Percentiles rank a stretch among this genome's conserved stretches.
Conservation (phyloP, 345 rosid genomes). For the Streptanthus diversifolius region DNA sequence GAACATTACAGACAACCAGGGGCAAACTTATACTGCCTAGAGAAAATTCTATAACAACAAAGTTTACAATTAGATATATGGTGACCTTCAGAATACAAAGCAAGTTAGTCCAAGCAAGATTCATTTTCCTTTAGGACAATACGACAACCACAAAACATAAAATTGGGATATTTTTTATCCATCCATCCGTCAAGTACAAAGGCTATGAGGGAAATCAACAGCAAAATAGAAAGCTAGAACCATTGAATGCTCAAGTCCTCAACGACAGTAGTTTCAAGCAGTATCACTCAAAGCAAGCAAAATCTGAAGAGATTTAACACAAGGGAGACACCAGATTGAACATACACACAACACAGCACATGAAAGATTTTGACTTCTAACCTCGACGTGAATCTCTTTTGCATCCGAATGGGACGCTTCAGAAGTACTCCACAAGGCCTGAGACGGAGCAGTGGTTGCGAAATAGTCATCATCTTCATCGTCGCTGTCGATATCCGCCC, state of each 20-base stretch:
- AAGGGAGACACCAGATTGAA: neutral
- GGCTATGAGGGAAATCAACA: neutral
- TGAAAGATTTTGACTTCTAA: neutral
- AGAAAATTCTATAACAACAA: neutral
- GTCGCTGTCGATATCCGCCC: conserved; percentile 62
- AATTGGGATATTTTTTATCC: neutral
- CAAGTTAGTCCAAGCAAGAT: neutral
- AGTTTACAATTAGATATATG: neutral
- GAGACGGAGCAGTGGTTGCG: conserved; percentile 51
- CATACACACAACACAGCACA: neutral
- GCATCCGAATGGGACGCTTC: conserved; percentile 26
- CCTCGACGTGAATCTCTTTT: conserved; percentile 36
- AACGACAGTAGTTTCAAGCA: neutral
- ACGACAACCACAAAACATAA: neutral
- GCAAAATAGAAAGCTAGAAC: neutral
- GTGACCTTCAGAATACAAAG: neutral
- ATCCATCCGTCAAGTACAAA: neutral
- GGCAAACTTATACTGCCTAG: neutral
- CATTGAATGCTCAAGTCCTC: neutral
- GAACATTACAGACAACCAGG: neutral
- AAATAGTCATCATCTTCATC: conserved; percentile 53
- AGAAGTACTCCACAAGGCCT: conserved; percentile 38
- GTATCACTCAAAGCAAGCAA: neutral
- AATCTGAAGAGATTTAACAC: neutral
- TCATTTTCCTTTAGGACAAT: neutral